Conservation (phyloP, 768 basidiomycete species). For the Pleurotus salmoneostramineus region DNA sequence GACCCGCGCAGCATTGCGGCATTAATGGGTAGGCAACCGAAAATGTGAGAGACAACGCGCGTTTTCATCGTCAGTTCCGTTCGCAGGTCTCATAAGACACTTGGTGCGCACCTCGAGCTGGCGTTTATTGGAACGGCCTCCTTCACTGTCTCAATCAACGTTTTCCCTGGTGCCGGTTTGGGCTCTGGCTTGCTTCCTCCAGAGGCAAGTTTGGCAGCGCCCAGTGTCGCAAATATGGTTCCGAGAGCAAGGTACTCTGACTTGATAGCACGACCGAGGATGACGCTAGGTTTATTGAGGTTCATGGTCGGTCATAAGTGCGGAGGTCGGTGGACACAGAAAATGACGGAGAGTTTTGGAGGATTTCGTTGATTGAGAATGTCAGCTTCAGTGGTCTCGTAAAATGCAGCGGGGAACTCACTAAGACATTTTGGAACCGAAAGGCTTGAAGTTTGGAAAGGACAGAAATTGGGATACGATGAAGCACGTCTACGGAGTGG, state of each 20-base stretch:
- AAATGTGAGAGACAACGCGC: background rate
- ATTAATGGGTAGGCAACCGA: background rate
- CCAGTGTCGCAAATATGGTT: conserved; percentile 52
- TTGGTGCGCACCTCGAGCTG: conserved; percentile 57
- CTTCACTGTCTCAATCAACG: conserved; percentile 54
- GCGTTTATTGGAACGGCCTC: conserved; percentile 62
- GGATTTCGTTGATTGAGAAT: too few relatives aligned
- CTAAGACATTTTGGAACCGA: conserved; percentile 3
- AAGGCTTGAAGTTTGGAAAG: too few relatives aligned
- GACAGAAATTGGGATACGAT: background rate
- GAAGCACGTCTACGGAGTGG: too few relatives aligned
- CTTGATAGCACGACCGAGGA: conserved; percentile 77
- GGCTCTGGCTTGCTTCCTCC: conserved; percentile 50
- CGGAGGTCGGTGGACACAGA: background rate
- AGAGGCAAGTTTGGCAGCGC: conserved; percentile 48
- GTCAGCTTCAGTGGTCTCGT: background rate
- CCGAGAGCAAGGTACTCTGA: conserved; percentile 77
- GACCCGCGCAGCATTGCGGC: background rate
- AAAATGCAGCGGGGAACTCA: background rate
- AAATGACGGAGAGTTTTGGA: background rate
- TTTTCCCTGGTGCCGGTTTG: conserved; percentile 31
- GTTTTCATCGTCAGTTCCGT: background rate
- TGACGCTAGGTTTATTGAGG: conserved; percentile 45
- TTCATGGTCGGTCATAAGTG: too few relatives aligned
- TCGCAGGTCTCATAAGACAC: background rate